Percentiles rank a stretch among this genome's conserved stretches.
These are phyloP conservation scores for Debaryomyces singareniensis DNA, from an alignment of 1,139 yeast genomes.

Conservation along the genomic window DNA sequence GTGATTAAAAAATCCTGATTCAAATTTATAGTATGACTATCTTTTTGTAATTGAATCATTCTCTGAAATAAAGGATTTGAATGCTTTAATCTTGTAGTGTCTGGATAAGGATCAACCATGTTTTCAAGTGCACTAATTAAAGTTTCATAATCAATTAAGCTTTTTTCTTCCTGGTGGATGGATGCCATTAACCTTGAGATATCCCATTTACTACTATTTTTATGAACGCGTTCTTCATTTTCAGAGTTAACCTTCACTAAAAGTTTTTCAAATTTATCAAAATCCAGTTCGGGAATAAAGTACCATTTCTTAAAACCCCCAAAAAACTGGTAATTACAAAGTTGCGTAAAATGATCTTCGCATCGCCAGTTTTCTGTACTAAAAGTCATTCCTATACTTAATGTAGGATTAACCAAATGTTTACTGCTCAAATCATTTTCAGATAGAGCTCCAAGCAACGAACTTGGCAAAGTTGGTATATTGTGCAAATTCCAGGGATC, in stretches of 20 bases:
- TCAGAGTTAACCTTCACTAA: constrained; percentile 13
- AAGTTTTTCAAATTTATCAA: constrained; percentile 54
- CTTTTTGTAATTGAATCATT: constrained; percentile 13
- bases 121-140: constrained; percentile 25
- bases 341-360: constrained; percentile 71
- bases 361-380: constrained; percentile 68
- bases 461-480: constrained; percentile 50
- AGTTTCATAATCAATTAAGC: constrained; percentile 18
- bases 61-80: constrained; percentile 19
- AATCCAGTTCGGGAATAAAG: constrained; percentile 65
- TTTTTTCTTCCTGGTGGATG: constrained; percentile 9
- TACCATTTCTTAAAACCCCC: constrained; percentile 79
- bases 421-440: constrained; percentile 38
- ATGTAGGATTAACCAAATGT: constrained; percentile 23
- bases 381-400: constrained; percentile 56
- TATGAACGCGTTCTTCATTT: constrained; percentile 13
- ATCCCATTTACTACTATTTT: constrained; percentile 19
- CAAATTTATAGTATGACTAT: constrained; percentile 7
- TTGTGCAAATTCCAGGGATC: constrained; percentile 72
- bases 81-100: constrained; percentile 18
- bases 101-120: constrained; percentile 19
- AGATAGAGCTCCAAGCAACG: constrained; percentile 37
- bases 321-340: constrained; percentile 58
- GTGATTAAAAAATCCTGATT: constrained; percentile 42
- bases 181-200: constrained; percentile 12